Conservation (phyloP, 1,284 basidiomycete species). For the Mycena citricolor region DNA sequence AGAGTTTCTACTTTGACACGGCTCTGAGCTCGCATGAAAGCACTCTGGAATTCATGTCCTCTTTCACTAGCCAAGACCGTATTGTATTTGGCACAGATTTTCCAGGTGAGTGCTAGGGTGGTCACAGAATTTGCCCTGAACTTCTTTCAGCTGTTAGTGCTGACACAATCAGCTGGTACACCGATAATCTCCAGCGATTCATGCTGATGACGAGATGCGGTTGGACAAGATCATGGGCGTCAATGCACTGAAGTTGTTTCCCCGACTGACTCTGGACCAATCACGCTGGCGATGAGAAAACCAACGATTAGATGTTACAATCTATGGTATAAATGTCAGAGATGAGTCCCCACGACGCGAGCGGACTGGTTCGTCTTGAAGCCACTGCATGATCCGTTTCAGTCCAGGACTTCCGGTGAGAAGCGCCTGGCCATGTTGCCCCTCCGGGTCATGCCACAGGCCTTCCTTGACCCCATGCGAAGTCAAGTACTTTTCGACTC, state of each 20-base stretch:
- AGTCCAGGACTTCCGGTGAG: constrained; percentile 54
- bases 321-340: constrained; percentile 4
- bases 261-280: no score
- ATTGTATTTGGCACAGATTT: constrained; percentile 74
- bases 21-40: constrained; percentile 58
- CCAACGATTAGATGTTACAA: constrained; percentile 3
- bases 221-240: constrained; percentile 41
- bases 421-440: constrained; percentile 73
- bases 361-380: constrained; percentile 36
- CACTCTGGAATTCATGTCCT: constrained; percentile 48
- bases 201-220: constrained; percentile 33
- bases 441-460: constrained; percentile 68
- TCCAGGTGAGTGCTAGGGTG: constrained; percentile 48
- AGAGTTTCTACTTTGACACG: constrained; percentile 68
- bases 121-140: not conserved
- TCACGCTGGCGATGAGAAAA: constrained; percentile 1
- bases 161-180: constrained; percentile 59
- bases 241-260: constrained; percentile 54
- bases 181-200: constrained; percentile 47
- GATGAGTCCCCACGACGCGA: no score
- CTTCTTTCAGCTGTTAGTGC: constrained; percentile 50
- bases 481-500: constrained; percentile 70
- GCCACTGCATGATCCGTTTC: constrained; percentile 65
- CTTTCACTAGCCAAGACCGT: constrained; percentile 46
- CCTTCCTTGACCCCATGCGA: constrained; percentile 75